Evolutionary conservation across 169 alveolate species (phyloP), one percentile per base, ranked within the genome.

Genomic region (Plasmodium gonderi): DNA sequence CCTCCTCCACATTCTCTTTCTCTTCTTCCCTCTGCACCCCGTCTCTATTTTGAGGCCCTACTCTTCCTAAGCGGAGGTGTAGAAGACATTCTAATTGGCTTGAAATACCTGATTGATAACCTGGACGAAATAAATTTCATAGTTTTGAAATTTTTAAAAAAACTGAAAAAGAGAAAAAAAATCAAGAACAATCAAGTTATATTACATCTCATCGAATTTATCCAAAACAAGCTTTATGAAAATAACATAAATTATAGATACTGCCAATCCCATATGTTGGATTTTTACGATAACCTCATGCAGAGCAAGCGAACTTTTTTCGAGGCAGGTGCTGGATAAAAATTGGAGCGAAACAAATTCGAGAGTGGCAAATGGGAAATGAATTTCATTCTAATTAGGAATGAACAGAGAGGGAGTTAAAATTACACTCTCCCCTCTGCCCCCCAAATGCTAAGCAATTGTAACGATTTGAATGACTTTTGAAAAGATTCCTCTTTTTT

Each of bases 31-130:
- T 31, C 36, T n/a, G n/a, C n/a, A n/a, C n/a, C n/a, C n/a, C n/a
- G n/a, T n/a, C n/a, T n/a, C n/a, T n/a, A n/a, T n/a, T 49, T 69
- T 60, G 83, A 82, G 92, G 92, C 77, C 42, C 54, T 82, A n/a
- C 44, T 26, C 26, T 36, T 69, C 33, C 64, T 82, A n/a, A 82
- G 65, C 14, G 92, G 92, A n/a, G 92, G 42, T 26, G 75, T 45
- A 33, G 92, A 60, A 1, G 92, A 82, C 38, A 69, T 82, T 8
- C 26, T 82, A 36, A 72, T 82, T 44, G 81, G 77, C 12, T 44
- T 82, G 38, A 82, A 82, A 47, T 82, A 82, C 64, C 29, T 82
- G 49, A 69, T 69, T 45, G 92, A 82, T 4, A 69, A 82, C 20
- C 23, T 82, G 31, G 65, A 82, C 45, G 54, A 82, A 17, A 44